Evolutionary conservation across 2,329 filamentous ascomycete species (phyloP), one percentile per base, ranked within the genome.

Genomic region (Trichoderma arundinaceum): DNA sequence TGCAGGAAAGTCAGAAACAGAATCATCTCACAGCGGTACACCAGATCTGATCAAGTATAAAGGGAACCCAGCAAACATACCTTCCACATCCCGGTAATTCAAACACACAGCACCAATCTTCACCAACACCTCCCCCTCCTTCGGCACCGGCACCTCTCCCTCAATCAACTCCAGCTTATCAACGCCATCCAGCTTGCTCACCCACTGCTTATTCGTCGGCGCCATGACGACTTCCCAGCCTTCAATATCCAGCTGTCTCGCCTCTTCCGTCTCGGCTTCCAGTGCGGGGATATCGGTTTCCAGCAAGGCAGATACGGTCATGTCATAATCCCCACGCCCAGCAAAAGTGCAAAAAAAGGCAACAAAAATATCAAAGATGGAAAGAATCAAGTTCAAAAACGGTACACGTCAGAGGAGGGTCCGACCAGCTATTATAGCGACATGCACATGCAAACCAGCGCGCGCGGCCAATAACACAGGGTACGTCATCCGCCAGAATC

Each of bases 151-250:
- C 66, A 86, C 76, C 2, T 82, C 74, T 4, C 73, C 79, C 41
- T 82, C 78, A 1, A 74, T 73, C 32, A 81, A 73, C 56, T 75
- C 73, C 33, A 89, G 78, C 67, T 84, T 83, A 57, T 86, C 83
- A 22, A 89, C 71, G 9, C 86, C 86, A 71, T 86, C 78, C 70
- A 87, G 82, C 48, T 75, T 75, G 2, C 84, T 85, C 15, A 81
- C 77, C 86, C 86, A 89, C 75, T 86, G 82, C 72, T 79, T 74
- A 59, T 72, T 76, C 8, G 46, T 53, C n/a, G 64, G 48, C 19
- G 56, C 56, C 63, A 65, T 65, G 38, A 38, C 17, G 17, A 28
- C 19, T 39, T 52, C 38, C 38, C 46, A 65, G 35, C 19, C 48
- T 7, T 28, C 33, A 10, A 43, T 43, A 9, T 58, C 38, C 13